Evolutionary conservation across 768 basidiomycete genomes (phyloP).

Genomic region (Suillus clintonianus): DNA sequence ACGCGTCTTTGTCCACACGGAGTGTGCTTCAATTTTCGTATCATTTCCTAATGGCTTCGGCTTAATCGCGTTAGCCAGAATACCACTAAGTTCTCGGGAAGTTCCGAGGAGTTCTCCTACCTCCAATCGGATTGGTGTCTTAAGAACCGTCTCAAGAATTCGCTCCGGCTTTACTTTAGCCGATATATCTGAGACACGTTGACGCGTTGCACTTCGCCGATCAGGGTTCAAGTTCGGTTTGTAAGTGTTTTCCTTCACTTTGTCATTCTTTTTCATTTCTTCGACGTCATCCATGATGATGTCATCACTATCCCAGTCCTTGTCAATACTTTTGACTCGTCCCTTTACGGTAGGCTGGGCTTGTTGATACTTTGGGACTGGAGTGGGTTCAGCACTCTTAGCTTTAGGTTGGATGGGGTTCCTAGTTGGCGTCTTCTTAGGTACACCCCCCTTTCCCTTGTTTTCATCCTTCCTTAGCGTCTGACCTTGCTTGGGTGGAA

Average conservation of each 20-base stretch:
- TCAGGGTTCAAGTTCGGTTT: neutral
- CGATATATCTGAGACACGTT: neutral
- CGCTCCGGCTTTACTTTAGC: neutral
- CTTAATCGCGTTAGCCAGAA: neutral
- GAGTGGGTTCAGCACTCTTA: neutral
- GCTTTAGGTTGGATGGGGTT: neutral
- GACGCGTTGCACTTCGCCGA: neutral
- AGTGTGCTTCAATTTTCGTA: neutral
- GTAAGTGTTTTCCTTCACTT: neutral
- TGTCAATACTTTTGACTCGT: no score
- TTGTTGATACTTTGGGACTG: neutral
- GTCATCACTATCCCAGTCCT: no score
- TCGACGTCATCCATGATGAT: no score
- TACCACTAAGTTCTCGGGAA: neutral
- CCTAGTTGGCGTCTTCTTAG: neutral
- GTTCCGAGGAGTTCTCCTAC: slow-evolving; percentile 1
- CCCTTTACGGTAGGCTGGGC: no score
- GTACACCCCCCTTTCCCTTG: neutral
- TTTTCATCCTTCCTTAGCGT: neutral
- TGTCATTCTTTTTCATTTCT: neutral
- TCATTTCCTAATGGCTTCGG: neutral
- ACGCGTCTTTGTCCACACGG: neutral
- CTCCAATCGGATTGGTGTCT: neutral
- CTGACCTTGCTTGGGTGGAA: neutral
- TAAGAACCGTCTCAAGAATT: neutral